Base-by-base conservation (phyloP, 768 basidiomycete genomes). In the Vararia minispora region DNA sequence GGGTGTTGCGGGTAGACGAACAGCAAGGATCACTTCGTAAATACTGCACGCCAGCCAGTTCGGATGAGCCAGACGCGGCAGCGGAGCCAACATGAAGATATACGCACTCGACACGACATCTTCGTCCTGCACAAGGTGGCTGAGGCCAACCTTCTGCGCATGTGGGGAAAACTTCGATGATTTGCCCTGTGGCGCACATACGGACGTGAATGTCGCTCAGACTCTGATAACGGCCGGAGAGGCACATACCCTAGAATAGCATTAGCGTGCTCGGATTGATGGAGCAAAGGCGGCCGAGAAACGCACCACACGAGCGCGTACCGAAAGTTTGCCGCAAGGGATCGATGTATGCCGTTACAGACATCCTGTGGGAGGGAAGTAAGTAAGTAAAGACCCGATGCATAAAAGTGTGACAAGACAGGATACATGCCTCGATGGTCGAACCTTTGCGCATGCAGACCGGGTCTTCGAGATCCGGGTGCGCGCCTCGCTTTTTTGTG, bases 401-500 rank as follows among this genome's bases (percentile, higher is more conserved):
- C 1, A 29, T 5, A 6, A 44, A 20, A 26, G 14, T n/a, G 21
- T 3, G 30, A 41, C 36, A 27, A 39, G 39, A 39, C 20, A 11
- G 13, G 13, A 32, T 12, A 4, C 49, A 24, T 41, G 84, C 86
- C 69, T 97, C 92, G 35, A 98, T 83, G 3, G 88, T 91, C 3
- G 94, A 89, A 0, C 94, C 95, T 55, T 76, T 82, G 42, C 94
- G 71, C 43, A 97, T 58, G 59, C 85, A 88, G 34, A 98, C 76
- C 18, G 95, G 95, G 58, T 99, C 95, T 1, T 68, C 60, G 10
- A 99, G 60, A 57, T 98, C 95, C 3, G 95, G 92, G 47, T 84
- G 85, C 22, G 71, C 85, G n/a, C 94, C 95, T 30, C 95, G 72
- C 57, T 92, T 92, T 63, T 99, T 99, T 3, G 95, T 99, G 59